These are phyloP conservation scores for Neurospora sp. DNA, from an alignment of 2,329 filamentous ascomycete species.

Conservation along the genomic window DNA sequence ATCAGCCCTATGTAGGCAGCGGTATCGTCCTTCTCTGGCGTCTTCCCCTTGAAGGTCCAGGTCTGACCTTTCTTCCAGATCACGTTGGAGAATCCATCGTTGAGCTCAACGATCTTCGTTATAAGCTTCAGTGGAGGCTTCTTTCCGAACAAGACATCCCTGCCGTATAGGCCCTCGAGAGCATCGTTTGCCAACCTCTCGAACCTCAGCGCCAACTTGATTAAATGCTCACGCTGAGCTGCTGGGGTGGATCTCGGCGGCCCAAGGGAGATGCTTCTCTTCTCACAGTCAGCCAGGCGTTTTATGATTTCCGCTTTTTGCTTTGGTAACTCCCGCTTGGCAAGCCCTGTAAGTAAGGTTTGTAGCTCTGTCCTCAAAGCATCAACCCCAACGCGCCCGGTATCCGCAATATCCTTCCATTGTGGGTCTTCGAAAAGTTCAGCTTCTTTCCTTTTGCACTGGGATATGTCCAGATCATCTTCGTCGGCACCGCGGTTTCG, in stretches of 20 bases:
- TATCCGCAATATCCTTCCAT: conserved; percentile 23
- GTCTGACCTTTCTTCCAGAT: background rate
- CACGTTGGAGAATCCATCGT: background rate
- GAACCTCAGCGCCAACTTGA: conserved; percentile 23
- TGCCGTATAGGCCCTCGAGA: conserved; percentile 26
- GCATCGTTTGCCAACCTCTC: conserved; percentile 19
- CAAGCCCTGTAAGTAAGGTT: conserved; percentile 29
- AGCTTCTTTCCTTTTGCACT: conserved; percentile 25
- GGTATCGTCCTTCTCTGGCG: background rate
- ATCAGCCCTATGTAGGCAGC: conserved; percentile 18
- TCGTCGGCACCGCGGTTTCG: conserved; percentile 38
- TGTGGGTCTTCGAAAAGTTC: conserved; percentile 27
- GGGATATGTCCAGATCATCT: conserved; percentile 18
- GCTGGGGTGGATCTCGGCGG: conserved; percentile 15
- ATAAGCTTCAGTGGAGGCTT: conserved; percentile 24
- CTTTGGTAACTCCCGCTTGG: conserved; percentile 28
- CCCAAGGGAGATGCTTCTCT: conserved; percentile 20
- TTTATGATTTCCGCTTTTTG: conserved; percentile 23
- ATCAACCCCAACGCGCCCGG: conserved; percentile 24
- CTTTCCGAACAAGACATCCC: conserved; percentile 20
- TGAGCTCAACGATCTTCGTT: conserved; percentile 27
- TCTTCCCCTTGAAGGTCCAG: background rate
- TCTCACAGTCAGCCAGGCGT: conserved; percentile 6
- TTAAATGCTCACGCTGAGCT: conserved; percentile 27
- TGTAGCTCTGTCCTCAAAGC: conserved; percentile 27